Base-by-base conservation (phyloP, 257 asterid species). In the Euphrasia confusa region DNA sequence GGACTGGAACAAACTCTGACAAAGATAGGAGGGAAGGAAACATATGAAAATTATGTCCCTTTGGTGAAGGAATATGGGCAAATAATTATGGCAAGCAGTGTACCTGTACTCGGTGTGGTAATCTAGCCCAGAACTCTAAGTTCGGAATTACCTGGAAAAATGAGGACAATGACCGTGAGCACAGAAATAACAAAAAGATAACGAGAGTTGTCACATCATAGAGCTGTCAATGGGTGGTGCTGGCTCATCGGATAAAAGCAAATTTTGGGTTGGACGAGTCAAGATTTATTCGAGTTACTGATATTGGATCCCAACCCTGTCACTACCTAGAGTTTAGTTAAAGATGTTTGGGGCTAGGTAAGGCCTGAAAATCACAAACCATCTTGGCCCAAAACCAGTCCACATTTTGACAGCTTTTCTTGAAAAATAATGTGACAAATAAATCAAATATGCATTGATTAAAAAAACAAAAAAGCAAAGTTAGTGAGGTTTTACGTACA, bases 101-200 rank as follows among this genome's bases (percentile, higher is more conserved):
- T 73, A 92, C 99, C 97, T 89, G 96, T 70, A 79, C 42, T 75
- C 71, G 74, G 54, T 81, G 97, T 1, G 97, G 99, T 68, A 92
- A 60, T 78, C 91, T 84, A 69, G 84, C 84, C 99, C 99, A 92
- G 21, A 89, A 72, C 76, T 89, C 99, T 87, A 92, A 68, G 84
- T 92, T 84, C 11, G 96, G 99, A 52, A 92, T 83, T 32, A 84
- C 71, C 97, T 92, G 84, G 69, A 50, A 75, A 72, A 63, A 55
- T 52, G 63, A 54, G 45, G 68, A 69, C 72, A 66, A 50, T 58
- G 59, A 54, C 40, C 50, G 56, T 66, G 32, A 53, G 18, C 5
- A 49, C n/a, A 45, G 30, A 49, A 68, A 30, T 60, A 27, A 21
- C 27, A 54, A 40, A 61, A 18, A 10, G 26, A 24, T 18, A 53